Evolutionary conservation across 2,329 filamentous ascomycete genomes (phyloP).

Genomic region (Coniochaeta sp.): DNA sequence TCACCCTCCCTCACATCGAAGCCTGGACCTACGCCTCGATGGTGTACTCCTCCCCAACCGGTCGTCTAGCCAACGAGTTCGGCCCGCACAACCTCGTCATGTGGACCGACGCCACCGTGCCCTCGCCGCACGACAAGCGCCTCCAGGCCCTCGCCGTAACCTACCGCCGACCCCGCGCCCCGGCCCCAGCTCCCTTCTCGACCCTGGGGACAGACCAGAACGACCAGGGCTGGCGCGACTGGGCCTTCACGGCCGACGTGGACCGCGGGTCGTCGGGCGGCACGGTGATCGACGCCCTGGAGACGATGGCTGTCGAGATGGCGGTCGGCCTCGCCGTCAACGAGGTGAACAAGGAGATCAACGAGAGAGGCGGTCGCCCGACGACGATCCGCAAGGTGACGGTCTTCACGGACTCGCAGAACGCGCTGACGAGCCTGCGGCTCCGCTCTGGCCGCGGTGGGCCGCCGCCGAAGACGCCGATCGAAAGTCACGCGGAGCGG

Average conservation of each 20-base stretch:
- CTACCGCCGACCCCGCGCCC: neutral
- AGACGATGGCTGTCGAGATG: neutral
- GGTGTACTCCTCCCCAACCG: neutral
- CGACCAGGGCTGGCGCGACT: neutral
- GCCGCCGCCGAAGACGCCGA: neutral
- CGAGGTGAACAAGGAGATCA: neutral
- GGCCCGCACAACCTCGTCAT: constrained; percentile 1
- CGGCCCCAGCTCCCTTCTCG: neutral
- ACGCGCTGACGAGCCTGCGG: neutral
- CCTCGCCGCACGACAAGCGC: neutral
- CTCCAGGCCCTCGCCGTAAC: neutral
- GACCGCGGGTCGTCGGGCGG: neutral
- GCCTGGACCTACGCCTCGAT: neutral
- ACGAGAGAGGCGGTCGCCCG: neutral
- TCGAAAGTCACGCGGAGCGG: neutral
- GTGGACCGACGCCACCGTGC: neutral
- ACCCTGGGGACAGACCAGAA: neutral
- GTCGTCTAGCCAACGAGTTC: neutral
- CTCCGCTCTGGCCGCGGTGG: neutral
- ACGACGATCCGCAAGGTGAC: constrained; percentile 1
- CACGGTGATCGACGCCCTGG: neutral
- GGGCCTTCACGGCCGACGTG: neutral
- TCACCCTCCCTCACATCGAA: neutral
- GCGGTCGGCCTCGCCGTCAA: neutral
- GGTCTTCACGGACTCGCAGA: neutral